Conservation (phyloP, 2,329 filamentous ascomycete species). For the Polytolypa hystricis region DNA sequence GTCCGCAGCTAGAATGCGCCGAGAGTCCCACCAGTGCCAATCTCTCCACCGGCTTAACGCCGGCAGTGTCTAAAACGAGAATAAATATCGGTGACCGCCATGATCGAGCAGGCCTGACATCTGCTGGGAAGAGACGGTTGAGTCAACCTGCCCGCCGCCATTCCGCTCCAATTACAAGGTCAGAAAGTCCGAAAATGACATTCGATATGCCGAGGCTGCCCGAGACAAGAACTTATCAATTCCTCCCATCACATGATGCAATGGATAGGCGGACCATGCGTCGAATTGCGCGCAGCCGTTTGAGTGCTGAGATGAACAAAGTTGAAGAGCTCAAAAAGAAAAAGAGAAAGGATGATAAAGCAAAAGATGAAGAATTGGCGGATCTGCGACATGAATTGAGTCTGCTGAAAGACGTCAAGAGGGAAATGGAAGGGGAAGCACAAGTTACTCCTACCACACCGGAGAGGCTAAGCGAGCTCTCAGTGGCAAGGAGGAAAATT, state of each 20-base stretch:
- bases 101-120: too few relatives aligned
- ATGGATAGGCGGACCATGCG: slow-evolving; percentile 33
- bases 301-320: slow-evolving; percentile 38
- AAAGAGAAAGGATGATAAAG: slow-evolving; percentile 15
- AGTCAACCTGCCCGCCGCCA: slow-evolving; percentile 19
- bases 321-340: slow-evolving; percentile 31
- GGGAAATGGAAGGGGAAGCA: slow-evolving; percentile 13
- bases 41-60: slow-evolving; percentile 34
- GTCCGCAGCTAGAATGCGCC: slow-evolving; percentile 15
- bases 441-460: slow-evolving; percentile 13
- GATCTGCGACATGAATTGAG: slow-evolving; percentile 18
- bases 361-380: slow-evolving; percentile 22
- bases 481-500: slow-evolving; percentile 7
- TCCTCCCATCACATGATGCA: slow-evolving; percentile 34
- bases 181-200: slow-evolving; percentile 9
- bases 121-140: slow-evolving; percentile 10
- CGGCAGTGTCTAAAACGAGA: slow-evolving; percentile 30
- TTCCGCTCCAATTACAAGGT: slow-evolving; percentile 23
- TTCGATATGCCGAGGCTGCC: slow-evolving; percentile 2
- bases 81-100: too few relatives aligned
- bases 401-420: slow-evolving; percentile 15
- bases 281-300: slow-evolving; percentile 32
- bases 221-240: slow-evolving; percentile 14
- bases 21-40: slow-evolving; percentile 3
- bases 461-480: slow-evolving; percentile 9